These are phyloP conservation scores for Acacia melanoxylon DNA, from an alignment of 306 rosid species.

Conservation along the genomic window DNA sequence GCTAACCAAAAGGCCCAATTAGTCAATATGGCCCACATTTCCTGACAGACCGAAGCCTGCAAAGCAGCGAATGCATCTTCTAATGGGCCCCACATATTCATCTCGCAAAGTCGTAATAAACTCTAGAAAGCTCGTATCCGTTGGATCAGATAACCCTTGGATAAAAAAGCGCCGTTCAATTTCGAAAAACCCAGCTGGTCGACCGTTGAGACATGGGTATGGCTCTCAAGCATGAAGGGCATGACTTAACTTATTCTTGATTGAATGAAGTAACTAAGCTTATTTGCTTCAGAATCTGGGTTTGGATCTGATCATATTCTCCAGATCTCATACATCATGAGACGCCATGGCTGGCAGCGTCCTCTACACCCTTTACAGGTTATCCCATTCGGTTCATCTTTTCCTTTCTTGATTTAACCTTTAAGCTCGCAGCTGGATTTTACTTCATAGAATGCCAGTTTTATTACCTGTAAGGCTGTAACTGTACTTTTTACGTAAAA, in stretches of 20 bases:
- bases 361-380: slow-evolving; percentile 97
- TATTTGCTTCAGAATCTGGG: not conserved
- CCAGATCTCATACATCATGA: slow-evolving; percentile 35
- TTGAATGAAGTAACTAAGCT: not conserved
- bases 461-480: not conserved
- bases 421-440: not conserved
- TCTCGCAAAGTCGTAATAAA: not conserved
- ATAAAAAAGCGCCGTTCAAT: slow-evolving; percentile 39
- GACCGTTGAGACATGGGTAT: slow-evolving; percentile 38
- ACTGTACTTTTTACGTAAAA: not conserved
- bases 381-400: not conserved
- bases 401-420: not conserved
- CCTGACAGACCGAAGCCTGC: not conserved
- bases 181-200: slow-evolving; percentile 29
- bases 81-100: slow-evolving; percentile 23
- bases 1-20: not conserved
- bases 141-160: slow-evolving; percentile 28
- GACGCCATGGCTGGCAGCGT: slow-evolving; percentile 97
- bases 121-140: slow-evolving; percentile 17
- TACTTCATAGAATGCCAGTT: not conserved
- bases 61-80: not conserved
- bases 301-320: not conserved
- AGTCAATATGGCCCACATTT: not conserved
- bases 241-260: not conserved
- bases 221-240: not conserved